These are phyloP conservation scores for Phragmites australis DNA, from an alignment of 176 grass and related monocot species.

Conservation along the genomic window DNA sequence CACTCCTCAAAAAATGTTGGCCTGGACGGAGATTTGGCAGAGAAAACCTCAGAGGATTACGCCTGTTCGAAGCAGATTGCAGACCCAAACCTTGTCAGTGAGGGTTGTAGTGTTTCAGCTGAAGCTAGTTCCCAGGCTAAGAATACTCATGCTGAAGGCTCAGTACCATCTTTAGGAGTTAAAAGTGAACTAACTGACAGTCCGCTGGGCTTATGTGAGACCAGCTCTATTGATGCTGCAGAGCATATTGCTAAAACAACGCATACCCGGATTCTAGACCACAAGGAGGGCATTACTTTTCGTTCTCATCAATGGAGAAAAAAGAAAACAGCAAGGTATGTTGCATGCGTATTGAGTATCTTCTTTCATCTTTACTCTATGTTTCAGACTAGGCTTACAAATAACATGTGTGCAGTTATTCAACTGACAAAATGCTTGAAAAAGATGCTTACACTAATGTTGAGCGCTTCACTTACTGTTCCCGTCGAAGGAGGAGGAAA, in stretches of 20 bases:
- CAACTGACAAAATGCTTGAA: conserved; percentile 56
- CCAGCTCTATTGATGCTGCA: conserved; percentile 5
- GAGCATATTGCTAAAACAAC: conserved; percentile 6
- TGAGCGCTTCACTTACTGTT: conserved; percentile 27
- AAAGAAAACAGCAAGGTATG: conserved; percentile 66
- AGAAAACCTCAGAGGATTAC: neutral
- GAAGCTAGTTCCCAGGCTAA: neutral
- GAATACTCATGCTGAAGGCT: conserved; percentile 16
- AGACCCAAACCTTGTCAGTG: too few species aligned
- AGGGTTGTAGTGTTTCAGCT: conserved; percentile 17
- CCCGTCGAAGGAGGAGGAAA: conserved; percentile 61
- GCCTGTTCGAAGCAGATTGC: too few species aligned
- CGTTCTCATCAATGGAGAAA: conserved; percentile 46
- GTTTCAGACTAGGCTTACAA: conserved; percentile 26
- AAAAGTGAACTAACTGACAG: conserved; percentile 42
- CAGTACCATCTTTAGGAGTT: conserved; percentile 27
- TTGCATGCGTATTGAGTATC: neutral
- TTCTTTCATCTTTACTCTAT: conserved; percentile 29
- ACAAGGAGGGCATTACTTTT: conserved; percentile 12
- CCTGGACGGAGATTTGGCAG: neutral
- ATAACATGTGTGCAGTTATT: conserved; percentile 52
- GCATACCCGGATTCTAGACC: conserved; percentile 17
- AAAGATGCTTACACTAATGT: conserved; percentile 52
- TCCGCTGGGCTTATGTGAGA: conserved; percentile 12
- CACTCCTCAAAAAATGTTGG: neutral